Percentiles rank a stretch among this genome's conserved stretches.
Conservation (phyloP, 805 yeast genomes). For the Starmerella stellata region DNA sequence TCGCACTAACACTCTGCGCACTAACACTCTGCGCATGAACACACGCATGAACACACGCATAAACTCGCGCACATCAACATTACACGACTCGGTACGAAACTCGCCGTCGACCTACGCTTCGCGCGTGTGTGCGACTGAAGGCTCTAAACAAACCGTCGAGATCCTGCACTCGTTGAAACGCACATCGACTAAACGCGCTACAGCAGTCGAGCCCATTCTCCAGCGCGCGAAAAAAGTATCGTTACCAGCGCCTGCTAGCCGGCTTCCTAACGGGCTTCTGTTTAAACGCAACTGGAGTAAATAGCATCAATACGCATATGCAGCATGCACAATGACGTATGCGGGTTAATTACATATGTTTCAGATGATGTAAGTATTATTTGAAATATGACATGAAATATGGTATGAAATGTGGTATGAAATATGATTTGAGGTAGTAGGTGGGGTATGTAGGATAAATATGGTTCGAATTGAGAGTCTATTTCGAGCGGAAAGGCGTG, state of each 20-base stretch:
- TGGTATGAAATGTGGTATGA: too few relatives aligned
- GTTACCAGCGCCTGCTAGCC: background rate
- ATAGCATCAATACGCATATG: too few relatives aligned
- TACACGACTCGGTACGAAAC: too few relatives aligned
- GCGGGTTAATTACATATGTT: too few relatives aligned
- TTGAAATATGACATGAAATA: too few relatives aligned
- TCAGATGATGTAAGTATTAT: too few relatives aligned
- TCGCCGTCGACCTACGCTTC: slow-evolving; percentile 9
- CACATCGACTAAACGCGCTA: background rate
- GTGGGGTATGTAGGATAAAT: too few relatives aligned
- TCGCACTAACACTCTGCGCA: background rate
- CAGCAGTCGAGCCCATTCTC: background rate
- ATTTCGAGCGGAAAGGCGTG: slow-evolving; percentile 6
- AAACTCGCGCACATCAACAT: background rate
- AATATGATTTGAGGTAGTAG: too few relatives aligned
- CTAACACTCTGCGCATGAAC: background rate
- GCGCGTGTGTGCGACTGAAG: slow-evolving; percentile 8
- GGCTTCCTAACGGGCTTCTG: background rate
- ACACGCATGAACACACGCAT: too few relatives aligned
- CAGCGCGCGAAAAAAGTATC: background rate
- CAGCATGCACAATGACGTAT: too few relatives aligned
- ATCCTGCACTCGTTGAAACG: slow-evolving; percentile 6
- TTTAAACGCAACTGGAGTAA: slow-evolving; percentile 10
- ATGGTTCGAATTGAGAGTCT: too few relatives aligned
- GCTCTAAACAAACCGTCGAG: slow-evolving; percentile 6